phyloP scores from a whole-genome alignment of 164 flowering plant genomes.

The Umbilicus rupestris region DNA sequence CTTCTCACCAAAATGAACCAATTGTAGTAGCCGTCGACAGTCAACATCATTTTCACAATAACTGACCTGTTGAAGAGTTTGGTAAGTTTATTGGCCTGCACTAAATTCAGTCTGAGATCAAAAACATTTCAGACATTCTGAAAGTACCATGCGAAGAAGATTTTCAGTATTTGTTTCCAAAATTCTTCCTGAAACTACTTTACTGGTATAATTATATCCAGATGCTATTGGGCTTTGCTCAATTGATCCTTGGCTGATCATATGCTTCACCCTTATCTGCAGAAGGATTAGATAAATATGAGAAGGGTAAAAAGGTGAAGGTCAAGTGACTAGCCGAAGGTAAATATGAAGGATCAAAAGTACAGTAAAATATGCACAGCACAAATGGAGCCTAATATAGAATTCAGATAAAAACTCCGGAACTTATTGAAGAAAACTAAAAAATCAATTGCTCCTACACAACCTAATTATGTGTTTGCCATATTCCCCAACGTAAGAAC shows the following conservation, averaged over 20 bases:
- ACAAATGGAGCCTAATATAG: neutral
- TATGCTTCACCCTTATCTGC: constrained; percentile 89
- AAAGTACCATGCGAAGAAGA: constrained; percentile 73
- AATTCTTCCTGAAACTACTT: constrained; percentile 46
- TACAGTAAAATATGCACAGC: neutral
- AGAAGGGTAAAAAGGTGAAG: neutral
- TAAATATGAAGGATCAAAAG: neutral
- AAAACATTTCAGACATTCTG: neutral
- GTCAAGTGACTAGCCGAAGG: constrained; percentile 1
- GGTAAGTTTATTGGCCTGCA: neutral
- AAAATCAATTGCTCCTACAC: too few species aligned
- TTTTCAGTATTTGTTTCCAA: constrained; percentile 82
- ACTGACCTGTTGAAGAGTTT: constrained; percentile 56
- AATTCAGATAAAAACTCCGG: neutral
- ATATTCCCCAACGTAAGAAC: too few species aligned
- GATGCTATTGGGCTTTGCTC: constrained; percentile 62
- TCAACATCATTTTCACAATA: constrained; percentile 96
- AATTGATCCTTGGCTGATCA: constrained; percentile 71
- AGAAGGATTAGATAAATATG: constrained; percentile 7
- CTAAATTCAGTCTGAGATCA: neutral
- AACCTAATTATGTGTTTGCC: too few species aligned
- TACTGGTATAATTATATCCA: constrained; percentile 32
- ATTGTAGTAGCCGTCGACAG: constrained; percentile 84
- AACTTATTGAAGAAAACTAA: too few species aligned
- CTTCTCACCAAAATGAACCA: constrained; percentile 89